Percentiles rank a stretch among this genome's conserved stretches.
Evolutionary conservation across 805 yeast species (phyloP).

Genomic region (Scheffersomyces coipomensis): DNA sequence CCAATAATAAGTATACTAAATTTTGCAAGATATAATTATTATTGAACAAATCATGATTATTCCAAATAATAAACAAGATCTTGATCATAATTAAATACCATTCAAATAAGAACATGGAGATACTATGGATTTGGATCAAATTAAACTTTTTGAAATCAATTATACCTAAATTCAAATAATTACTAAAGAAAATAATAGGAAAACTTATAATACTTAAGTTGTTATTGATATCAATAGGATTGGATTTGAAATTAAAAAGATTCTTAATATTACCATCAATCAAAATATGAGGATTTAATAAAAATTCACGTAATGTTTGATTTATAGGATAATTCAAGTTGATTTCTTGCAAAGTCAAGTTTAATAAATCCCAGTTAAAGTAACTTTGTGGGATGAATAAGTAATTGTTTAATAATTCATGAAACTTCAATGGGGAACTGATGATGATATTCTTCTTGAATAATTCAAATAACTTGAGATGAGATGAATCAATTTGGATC

Average conservation of each 20-base stretch:
- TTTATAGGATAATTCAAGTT: slow-evolving; percentile 16
- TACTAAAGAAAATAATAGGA: slow-evolving; percentile 43
- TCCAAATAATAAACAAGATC: slow-evolving; percentile 30
- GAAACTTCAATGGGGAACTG: slow-evolving; percentile 50
- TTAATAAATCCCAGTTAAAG: slow-evolving; percentile 45
- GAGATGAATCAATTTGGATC: not conserved
- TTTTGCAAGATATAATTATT: slow-evolving; percentile 28
- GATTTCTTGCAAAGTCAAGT: slow-evolving; percentile 49
- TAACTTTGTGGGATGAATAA: slow-evolving; percentile 38
- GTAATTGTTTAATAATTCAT: slow-evolving; percentile 49
- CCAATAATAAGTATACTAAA: slow-evolving; percentile 19
- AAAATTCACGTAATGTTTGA: slow-evolving; percentile 6
- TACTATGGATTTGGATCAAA: slow-evolving; percentile 21
- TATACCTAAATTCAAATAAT: slow-evolving; percentile 14
- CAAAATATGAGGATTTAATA: slow-evolving; percentile 3
- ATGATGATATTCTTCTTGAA: slow-evolving; percentile 49
- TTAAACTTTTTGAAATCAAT: slow-evolving; percentile 21
- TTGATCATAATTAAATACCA: slow-evolving; percentile 46
- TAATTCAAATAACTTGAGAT: slow-evolving; percentile 33
- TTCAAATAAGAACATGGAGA: slow-evolving; percentile 36
- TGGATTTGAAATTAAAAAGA: slow-evolving; percentile 7
- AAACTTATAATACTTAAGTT: slow-evolving; percentile 51
- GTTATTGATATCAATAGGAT: slow-evolving; percentile 36
- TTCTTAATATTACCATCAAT: slow-evolving; percentile 6
- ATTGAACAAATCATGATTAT: slow-evolving; percentile 11